Base-by-base conservation (phyloP, 208 protist genomes). In the Spongospora subterranea region DNA sequence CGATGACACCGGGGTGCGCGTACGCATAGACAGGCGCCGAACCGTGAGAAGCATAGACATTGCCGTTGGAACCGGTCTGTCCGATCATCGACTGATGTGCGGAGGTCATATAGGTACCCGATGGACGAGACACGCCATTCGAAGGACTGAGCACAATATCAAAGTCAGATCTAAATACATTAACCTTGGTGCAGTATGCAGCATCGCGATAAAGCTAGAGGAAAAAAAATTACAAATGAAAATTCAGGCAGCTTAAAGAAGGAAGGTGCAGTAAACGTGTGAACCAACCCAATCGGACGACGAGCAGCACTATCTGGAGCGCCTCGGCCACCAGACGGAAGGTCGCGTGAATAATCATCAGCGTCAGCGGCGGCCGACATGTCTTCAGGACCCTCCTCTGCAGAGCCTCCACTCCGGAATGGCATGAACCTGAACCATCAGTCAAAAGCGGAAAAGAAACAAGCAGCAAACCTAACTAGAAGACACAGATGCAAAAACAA, bases 1-100 rank as follows among this genome's bases (percentile, higher is more conserved):
- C 71, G 35, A 82, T 82, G 71, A 82, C 17, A 43, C 71, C 71
- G 40, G 71, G 71, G 35, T 82, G 71, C 6, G 71, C 71, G n/a
- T 82, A 82, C 6, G 71, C 71, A 43, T 82, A 82, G 13, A 82
- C 71, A 39, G 71, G 71, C 17, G 54, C 54, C n/a, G 35, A 40
- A 20, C 71, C 71, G 35, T 82, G 71, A 43, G 71, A 6, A 17
- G 71, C 6, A 82, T 82, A 82, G 6, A 82, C 71, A n/a, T n/a
- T n/a, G n/a, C 35, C 35, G 35, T 35, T 82, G 17, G 71, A 6
- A 13, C 17, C 6, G 6, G 71, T 43, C n/a, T 6, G 35, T 35
- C 6, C 17, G 35, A n/a, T 20, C 6, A n/a, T 17, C 6, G n/a
- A 43, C 6, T 6, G 35, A 43, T 82, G 40, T 20, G 71, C 71